Conservation (phyloP, 352 stramenopile genomes). For the Phytophthora citrophthora region DNA sequence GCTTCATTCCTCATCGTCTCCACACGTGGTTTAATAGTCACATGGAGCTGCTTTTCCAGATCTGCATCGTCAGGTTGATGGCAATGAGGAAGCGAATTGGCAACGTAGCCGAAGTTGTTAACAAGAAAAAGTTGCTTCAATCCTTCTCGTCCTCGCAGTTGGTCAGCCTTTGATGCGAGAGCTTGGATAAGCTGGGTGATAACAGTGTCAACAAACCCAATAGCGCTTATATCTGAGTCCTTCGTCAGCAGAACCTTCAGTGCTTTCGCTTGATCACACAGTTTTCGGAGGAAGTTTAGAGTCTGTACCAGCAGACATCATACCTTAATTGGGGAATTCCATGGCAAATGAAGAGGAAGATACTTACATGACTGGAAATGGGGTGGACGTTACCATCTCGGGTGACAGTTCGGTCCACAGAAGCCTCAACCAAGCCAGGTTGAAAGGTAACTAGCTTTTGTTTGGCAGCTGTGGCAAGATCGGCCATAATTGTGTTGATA, state of each 20-base stretch:
- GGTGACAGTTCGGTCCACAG: conserved; percentile 54
- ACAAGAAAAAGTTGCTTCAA: conserved; percentile 91
- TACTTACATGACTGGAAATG: conserved; percentile 71
- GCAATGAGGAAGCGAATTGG: conserved; percentile 76
- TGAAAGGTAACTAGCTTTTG: conserved; percentile 72
- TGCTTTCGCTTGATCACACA: conserved; percentile 72
- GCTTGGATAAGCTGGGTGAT: conserved; percentile 75
- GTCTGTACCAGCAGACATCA: conserved; percentile 36
- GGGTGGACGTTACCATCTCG: conserved; percentile 84
- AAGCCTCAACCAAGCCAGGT: conserved; percentile 56
- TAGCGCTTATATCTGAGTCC: conserved; percentile 54
- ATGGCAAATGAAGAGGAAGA: not conserved
- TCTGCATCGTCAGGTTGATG: conserved; percentile 42
- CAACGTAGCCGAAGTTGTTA: conserved; percentile 94
- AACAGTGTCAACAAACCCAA: conserved; percentile 66
- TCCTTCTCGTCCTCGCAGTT: conserved; percentile 61
- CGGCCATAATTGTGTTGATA: conserved; percentile 45
- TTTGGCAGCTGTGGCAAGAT: conserved; percentile 55
- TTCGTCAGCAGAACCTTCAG: conserved; percentile 63
- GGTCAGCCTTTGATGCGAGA: conserved; percentile 56
- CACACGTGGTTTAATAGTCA: conserved; percentile 81
- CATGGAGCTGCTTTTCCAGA: conserved; percentile 58
- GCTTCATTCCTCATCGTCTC: conserved; percentile 87
- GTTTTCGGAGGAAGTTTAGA: conserved; percentile 75
- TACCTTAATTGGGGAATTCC: not conserved